Base-by-base conservation (phyloP, 805 yeast genomes). In the Candida arabinofermentans region DNA sequence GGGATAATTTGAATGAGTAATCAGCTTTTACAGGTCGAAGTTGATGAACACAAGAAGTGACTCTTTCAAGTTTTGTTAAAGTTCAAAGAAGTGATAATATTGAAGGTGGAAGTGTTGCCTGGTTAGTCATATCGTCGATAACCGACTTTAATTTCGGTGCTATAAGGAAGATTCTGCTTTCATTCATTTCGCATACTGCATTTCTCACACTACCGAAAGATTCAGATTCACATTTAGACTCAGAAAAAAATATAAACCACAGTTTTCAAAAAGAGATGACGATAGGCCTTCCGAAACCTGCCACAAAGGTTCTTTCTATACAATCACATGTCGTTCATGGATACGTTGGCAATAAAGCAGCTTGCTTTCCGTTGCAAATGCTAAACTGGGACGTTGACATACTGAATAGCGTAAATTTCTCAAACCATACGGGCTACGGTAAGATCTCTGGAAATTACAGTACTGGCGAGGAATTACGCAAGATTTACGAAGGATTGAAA, bases 301-400 rank as follows among this genome's bases (percentile, higher is more conserved):
- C 61, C n/a, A 46, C 38, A 26, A 48, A 60, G 19, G 61, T 77
- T 0, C 64, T 81, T 5, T 74, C 83, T 0, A 68, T 80, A 3
- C 86, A 79, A 60, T 81, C 86, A 5, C 87, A 82, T 57, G 87
- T 81, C 12, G 81, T 74, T 7, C 87, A 81, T 57, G 88, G 88
- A 2, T 81, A 80, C 49, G 88, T 82, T 27, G 88, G 88, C 0
- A 80, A 81, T 49, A 74, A 78, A 49, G 83, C 85, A 0, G 74
- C 81, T 2, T 72, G 81, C 0, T 81, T 81, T 53, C 86, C 86
- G 0, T 58, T 82, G 7, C 86, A 81, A 51, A 70, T 68, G 40
- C 64, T 69, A n/a, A 82, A 83, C 7, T 81, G 86, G 86, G 79
- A 81, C 47, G 84, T 81, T 8, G 88, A 82, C 54, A 74, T 72